Base-by-base conservation (phyloP, 2,329 filamentous ascomycete species). In the Botrytis tulipae region DNA sequence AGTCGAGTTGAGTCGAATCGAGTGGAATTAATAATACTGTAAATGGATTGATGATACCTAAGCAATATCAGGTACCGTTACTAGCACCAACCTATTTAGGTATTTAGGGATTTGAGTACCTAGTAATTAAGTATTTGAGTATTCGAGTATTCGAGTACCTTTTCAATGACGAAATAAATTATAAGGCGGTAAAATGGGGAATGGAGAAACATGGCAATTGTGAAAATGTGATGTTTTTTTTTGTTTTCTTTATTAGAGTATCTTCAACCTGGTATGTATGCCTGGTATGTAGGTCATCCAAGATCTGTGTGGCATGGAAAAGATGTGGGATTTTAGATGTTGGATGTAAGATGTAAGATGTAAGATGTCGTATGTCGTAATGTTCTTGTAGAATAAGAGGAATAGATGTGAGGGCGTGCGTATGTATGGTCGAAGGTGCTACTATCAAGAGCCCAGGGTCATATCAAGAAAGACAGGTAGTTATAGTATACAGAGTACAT, bases 171-270 rank as follows among this genome's bases (percentile, higher is more conserved):
- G 51, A 57, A 57, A 57, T 32, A n/a, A n/a, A n/a, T n/a, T n/a
- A 29, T 18, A 57, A 32, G n/a, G n/a, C 51, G 51, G n/a, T 8
- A 57, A 29, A 29, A 57, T 57, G 51, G 51, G 51, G n/a, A 29
- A 29, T 57, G 51, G 51, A 57, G n/a, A 57, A 57, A 57, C 51
- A 57, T 57, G 51, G 51, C n/a, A 57, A 57, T 57, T 57, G 51
- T 32, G 51, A 29, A 57, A 57, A 57, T 57, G 51, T 29, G 14
- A 57, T 57, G n/a, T 57, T 54, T 42, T 42, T 42, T 29, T 16
- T 18, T 3, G 22, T 16, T 54, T 54, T n/a, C 6, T 29, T 54
- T 40, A 37, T 37, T 29, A 4, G n/a, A 54, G 25, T 29, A n/a
- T n/a, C n/a, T n/a, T n/a, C n/a, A n/a, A n/a, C 48, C 48, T 51